Evolutionary conservation across 2,329 filamentous ascomycete species (phyloP).

Genomic region (Uncinocarpus reesii): DNA sequence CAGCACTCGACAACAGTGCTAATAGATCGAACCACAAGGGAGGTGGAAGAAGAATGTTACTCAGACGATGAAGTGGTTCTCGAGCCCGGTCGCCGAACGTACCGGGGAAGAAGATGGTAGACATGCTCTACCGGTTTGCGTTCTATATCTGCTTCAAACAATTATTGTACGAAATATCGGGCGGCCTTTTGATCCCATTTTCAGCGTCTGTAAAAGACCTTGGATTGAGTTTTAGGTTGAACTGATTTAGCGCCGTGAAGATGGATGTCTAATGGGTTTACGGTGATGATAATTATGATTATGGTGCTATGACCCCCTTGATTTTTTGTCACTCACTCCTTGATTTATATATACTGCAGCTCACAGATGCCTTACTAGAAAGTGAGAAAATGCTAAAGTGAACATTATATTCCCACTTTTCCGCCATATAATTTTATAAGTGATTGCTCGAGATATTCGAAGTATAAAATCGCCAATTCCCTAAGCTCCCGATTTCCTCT

Average conservation of each 20-base stretch:
- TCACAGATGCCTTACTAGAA: too few relatives aligned
- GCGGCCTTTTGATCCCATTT: neutral
- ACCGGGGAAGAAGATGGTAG: slow-evolving; percentile 2
- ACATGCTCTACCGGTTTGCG: neutral
- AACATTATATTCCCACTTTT: too few relatives aligned
- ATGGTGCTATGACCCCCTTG: too few relatives aligned
- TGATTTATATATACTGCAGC: too few relatives aligned
- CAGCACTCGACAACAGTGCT: slow-evolving; percentile 1
- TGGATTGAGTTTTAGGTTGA: neutral
- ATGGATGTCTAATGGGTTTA: neutral
- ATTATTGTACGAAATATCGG: neutral
- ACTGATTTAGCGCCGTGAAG: neutral
- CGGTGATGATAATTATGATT: neutral
- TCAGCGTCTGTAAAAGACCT: neutral
- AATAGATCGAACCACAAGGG: slow-evolving; percentile 5
- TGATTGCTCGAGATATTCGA: too few relatives aligned
- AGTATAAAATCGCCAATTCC: too few relatives aligned
- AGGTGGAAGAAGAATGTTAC: neutral
- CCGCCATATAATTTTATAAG: too few relatives aligned
- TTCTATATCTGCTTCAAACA: neutral
- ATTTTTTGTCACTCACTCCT: too few relatives aligned
- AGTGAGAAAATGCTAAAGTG: too few relatives aligned
- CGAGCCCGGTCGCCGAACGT: neutral
- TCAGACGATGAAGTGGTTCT: neutral
- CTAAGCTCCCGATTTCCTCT: too few relatives aligned